Evolutionary conservation across 306 rosid species (phyloP), one percentile per base, ranked within the genome.

Genomic region (Ammopiptanthus mongolicus): DNA sequence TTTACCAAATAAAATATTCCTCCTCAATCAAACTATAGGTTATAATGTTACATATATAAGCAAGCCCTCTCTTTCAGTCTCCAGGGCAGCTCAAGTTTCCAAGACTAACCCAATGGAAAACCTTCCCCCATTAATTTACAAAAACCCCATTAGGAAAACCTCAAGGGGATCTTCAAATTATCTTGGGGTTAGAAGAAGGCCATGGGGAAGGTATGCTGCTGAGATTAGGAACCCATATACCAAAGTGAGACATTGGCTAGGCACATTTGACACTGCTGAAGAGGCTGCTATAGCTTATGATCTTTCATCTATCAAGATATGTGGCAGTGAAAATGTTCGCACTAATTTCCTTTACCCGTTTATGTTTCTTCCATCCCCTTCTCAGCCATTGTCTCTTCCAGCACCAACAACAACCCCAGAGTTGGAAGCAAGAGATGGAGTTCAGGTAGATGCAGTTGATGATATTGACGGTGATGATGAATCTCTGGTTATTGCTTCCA

Each of bases 191-290:
- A 71, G 82, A 64, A 76, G 64, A 77, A 76, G 82, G 74, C 65
- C 75, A 71, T 76, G 85, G 82, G 71, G 75, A 55, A 76, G 46
- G 25, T 76, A 76, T 81, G 81, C 81, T 25, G 78, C 81, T 33
- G 85, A 81, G 69, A 76, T 76, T 33, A 81, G 85, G 57, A 76
- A 76, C 41, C 85, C 85, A 19, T 70, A 69, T 3, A 76, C 81
- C 9, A 76, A 75, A 63, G 74, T 28, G 50, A 75, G 81, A 34
- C 81, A 62, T 9, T 81, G 78, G 85, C 9, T 81, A 10, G 85
- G 85, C 44, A 81, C 85, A 33, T 81, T 69, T 76, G 69, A 70
- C 78, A 76, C 81, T 63, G 81, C 85, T 8, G 68, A 81, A 41
- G 84, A 75, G 2, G 81, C 74, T 76, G 81, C 71, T 5, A 57